Conservation (phyloP, 2,329 filamentous ascomycete genomes). For the Fusarium transvaalense region DNA sequence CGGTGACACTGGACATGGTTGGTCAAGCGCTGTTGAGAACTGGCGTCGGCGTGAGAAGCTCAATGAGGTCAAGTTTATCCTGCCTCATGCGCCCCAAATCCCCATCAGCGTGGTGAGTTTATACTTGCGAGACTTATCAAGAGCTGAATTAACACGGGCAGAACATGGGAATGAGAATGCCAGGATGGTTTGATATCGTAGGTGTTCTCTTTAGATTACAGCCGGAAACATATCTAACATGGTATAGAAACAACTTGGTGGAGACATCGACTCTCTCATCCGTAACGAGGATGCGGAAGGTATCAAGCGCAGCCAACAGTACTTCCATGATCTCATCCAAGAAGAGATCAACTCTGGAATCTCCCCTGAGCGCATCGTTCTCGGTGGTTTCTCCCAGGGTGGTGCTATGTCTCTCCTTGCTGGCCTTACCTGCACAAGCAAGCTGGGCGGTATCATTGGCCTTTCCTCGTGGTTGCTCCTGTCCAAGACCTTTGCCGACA, state of each 20-base stretch:
- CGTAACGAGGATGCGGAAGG: slow-evolving; percentile 75
- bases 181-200: slow-evolving; percentile 89
- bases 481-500: slow-evolving; percentile 59
- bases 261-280: slow-evolving; percentile 49
- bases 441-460: slow-evolving; percentile 89
- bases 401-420: slow-evolving; percentile 88
- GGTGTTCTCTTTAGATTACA: slow-evolving; percentile 25
- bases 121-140: background rate
- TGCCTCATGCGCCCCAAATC: slow-evolving; percentile 89
- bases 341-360: slow-evolving; percentile 85
- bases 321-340: slow-evolving; percentile 84
- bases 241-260: slow-evolving; percentile 52
- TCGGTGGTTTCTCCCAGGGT: slow-evolving; percentile 89
- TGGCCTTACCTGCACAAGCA: slow-evolving; percentile 77
- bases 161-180: slow-evolving; percentile 68
- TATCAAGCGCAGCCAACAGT: slow-evolving; percentile 77
- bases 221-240: slow-evolving; percentile 4
- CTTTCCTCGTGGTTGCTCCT: slow-evolving; percentile 86
- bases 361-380: slow-evolving; percentile 82
- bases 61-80: slow-evolving; percentile 91
- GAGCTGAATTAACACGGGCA: slow-evolving; percentile 33
- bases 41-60: slow-evolving; percentile 85
- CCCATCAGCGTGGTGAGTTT: slow-evolving; percentile 76
- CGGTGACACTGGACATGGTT: slow-evolving; percentile 84
- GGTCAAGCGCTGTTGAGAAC: slow-evolving; percentile 86